Evolutionary conservation across 495 filamentous ascomycete species (phyloP).

Genomic region (Penicillium herquei): DNA sequence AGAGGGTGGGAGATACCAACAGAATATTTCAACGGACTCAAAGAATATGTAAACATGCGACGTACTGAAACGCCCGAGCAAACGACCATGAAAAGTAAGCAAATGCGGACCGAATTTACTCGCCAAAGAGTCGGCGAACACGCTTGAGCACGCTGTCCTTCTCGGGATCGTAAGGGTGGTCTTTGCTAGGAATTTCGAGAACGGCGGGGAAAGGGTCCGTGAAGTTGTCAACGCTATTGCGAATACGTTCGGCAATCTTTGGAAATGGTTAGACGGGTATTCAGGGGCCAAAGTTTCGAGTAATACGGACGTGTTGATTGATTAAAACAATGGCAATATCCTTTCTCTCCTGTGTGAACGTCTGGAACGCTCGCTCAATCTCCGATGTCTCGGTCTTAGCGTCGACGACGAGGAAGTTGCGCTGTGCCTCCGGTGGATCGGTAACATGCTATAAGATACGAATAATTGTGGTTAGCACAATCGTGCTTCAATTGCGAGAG

Average conservation of each 20-base stretch:
- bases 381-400: conserved; percentile 80
- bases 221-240: conserved; percentile 61
- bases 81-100: conserved; percentile 6
- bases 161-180: conserved; percentile 98
- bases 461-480: neutral
- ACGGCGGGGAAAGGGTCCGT: conserved; percentile 56
- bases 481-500: neutral
- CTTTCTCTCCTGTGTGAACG: conserved; percentile 83
- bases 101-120: conserved; percentile 50
- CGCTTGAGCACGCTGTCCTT: conserved; percentile 96
- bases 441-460: conserved; percentile 62
- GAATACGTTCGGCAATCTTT: conserved; percentile 91
- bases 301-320: conserved; percentile 84
- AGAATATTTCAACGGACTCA: conserved; percentile 10
- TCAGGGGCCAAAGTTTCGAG: neutral
- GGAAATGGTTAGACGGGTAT: conserved; percentile 2
- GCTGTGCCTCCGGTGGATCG: conserved; percentile 76
- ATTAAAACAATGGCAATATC: conserved; percentile 96
- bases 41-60: conserved; percentile 12
- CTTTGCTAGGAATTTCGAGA: conserved; percentile 97
- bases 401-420: conserved; percentile 98
- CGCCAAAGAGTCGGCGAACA: conserved; percentile 88
- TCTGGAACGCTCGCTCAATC: conserved; percentile 89
- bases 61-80: conserved; percentile 1
- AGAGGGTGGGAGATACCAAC: conserved; percentile 2